Evolutionary conservation across 2,329 filamentous ascomycete genomes (phyloP).

Genomic region (Sarocladium strictum): DNA sequence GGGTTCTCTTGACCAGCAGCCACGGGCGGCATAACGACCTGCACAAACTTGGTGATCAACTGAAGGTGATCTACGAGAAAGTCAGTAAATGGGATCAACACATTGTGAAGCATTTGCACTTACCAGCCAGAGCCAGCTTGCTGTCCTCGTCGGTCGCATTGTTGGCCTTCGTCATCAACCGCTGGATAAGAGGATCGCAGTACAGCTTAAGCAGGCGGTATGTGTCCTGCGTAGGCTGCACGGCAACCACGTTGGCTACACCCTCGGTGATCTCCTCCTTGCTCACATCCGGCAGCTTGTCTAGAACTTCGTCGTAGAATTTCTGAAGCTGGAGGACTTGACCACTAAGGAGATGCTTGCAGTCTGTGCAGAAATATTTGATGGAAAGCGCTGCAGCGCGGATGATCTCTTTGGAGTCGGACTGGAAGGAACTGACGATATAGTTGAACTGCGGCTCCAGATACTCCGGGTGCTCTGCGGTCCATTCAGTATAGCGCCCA

Average conservation of each 20-base stretch:
- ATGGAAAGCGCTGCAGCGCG: slow-evolving; percentile 89
- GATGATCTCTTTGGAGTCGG: slow-evolving; percentile 83
- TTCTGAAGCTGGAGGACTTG: slow-evolving; percentile 82
- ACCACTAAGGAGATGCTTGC: slow-evolving; percentile 74
- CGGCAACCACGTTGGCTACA: slow-evolving; percentile 84
- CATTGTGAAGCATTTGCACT: slow-evolving; percentile 18
- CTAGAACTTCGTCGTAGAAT: slow-evolving; percentile 87
- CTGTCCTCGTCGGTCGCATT: slow-evolving; percentile 75
- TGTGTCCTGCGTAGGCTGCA: slow-evolving; percentile 72
- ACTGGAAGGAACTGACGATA: slow-evolving; percentile 88
- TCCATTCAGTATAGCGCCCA: slow-evolving; percentile 97
- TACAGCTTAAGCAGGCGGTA: slow-evolving; percentile 86
- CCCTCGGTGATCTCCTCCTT: slow-evolving; percentile 97
- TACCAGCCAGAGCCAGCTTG: slow-evolving; percentile 80
- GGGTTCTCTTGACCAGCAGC: slow-evolving; percentile 71
- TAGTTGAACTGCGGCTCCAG: slow-evolving; percentile 91
- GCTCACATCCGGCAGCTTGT: slow-evolving; percentile 76
- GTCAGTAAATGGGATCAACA: background rate
- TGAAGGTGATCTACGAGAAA: slow-evolving; percentile 70
- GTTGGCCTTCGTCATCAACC: slow-evolving; percentile 82
- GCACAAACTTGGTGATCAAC: slow-evolving; percentile 84
- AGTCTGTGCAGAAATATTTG: slow-evolving; percentile 96
- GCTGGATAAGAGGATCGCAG: slow-evolving; percentile 81
- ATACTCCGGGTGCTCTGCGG: slow-evolving; percentile 85
- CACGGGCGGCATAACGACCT: slow-evolving; percentile 69